phyloP scores from a whole-genome alignment of 2,329 filamentous ascomycete species.

The Colletotrichum sp. region DNA sequence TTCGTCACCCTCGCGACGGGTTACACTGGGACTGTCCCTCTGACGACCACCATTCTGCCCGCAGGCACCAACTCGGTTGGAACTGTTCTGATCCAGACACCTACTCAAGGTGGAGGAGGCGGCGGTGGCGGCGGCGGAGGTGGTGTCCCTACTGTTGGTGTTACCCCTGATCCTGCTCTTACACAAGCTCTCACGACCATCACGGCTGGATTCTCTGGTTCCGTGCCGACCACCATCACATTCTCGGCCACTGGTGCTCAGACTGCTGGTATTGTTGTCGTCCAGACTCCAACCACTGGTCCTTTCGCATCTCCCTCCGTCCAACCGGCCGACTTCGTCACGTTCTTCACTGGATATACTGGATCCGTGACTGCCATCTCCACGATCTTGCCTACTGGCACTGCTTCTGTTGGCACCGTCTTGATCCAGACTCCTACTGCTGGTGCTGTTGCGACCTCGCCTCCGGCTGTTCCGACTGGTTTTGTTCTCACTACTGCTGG shows the following conservation, averaged over 20 bases:
- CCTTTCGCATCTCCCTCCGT: not conserved
- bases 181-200: not conserved
- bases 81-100: not conserved
- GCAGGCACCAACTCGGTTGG: not conserved
- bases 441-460: not conserved
- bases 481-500: not conserved
- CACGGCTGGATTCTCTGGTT: not conserved
- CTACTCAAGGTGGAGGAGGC: not conserved
- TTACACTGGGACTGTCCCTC: not conserved
- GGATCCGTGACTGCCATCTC: not conserved
- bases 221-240: not conserved
- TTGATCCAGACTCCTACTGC: constrained; percentile 9
- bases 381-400: not conserved
- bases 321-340: not conserved
- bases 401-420: not conserved
- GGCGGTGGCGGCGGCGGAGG: not conserved
- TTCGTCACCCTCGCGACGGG: not conserved
- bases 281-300: not conserved
- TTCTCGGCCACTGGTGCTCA: not conserved
- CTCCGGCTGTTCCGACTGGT: not conserved
- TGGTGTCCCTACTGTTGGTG: not conserved
- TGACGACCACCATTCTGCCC: not conserved
- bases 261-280: not conserved
- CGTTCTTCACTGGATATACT: not conserved
- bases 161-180: not conserved